Evolutionary conservation across 2,329 filamentous ascomycete species (phyloP), one percentile per base, ranked within the genome.

Genomic region (Fusarium goolgardi): DNA sequence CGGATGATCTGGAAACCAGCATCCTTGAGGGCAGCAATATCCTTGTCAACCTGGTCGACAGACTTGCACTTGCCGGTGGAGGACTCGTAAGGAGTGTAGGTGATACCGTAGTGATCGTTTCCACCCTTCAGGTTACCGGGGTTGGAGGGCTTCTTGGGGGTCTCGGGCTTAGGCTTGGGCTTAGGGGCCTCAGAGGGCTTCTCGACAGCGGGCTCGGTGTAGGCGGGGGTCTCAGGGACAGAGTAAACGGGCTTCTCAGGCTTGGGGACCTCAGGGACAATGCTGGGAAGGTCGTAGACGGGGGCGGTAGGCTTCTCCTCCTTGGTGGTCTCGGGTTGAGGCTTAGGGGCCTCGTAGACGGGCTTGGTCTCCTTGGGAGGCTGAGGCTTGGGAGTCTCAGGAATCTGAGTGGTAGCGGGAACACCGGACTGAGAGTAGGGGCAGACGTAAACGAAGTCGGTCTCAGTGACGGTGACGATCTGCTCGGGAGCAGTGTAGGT

Each of bases 21-120:
- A 54, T 73, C 50, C 75, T 88, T 86, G 76, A 95, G 91, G 62
- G 79, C 71, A 39, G 79, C 77, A 70, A 95, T 84, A 70, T 94
- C 91, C 25, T 73, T 55, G 64, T 83, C 76, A 61, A 95, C 87
- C 47, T 85, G 78, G n/a, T 67, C 66, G 65, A 84, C 80, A 63
- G 77, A 75, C 88, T 92, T 93, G 89, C 92, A 95, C 49, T 81
- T 74, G 64, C 86, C 86, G 51, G 81, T 81, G 54, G 76, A 71
- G 64, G 82, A 74, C 71, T 82, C 83, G 83, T 92, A 96, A 51
- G 91, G 91, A 41, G 91, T 92, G 85, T 94, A 96, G 75, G 91
- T 92, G 76, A 95, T 91, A 78, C 87, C 91, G 84, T 88, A 92
- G 76, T 90, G 86, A 78, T 85, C 80, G 54, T 81, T 83, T 73